These are phyloP conservation scores for Salvia splendens DNA, from an alignment of 257 asterid species.

Conservation along the genomic window DNA sequence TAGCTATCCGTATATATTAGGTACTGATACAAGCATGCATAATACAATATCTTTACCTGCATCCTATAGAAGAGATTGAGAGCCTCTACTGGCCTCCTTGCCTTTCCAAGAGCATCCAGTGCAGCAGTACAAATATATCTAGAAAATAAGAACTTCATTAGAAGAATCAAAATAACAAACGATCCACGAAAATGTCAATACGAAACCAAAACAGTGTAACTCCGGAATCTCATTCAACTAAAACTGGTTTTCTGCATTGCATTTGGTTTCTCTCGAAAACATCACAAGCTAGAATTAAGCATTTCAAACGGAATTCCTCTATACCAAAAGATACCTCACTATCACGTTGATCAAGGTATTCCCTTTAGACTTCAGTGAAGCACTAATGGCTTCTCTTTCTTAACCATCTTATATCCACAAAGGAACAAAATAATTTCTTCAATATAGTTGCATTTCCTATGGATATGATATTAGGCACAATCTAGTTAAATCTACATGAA, in stretches of 20 bases:
- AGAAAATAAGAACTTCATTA: constrained; percentile 25
- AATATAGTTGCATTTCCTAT: background rate
- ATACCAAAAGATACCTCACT: no score
- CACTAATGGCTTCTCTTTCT: no score
- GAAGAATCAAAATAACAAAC: constrained; percentile 14
- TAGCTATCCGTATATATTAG: constrained; percentile 8
- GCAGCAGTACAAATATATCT: constrained; percentile 84
- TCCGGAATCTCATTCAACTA: no score
- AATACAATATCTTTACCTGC: constrained; percentile 59
- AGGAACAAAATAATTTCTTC: background rate
- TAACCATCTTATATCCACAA: no score
- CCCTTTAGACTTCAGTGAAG: no score
- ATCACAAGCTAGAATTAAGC: no score
- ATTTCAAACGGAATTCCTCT: no score
- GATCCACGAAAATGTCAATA: background rate
- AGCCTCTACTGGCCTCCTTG: constrained; percentile 94
- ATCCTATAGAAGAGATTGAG: constrained; percentile 73
- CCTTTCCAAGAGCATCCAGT: constrained; percentile 82
- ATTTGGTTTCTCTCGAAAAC: no score
- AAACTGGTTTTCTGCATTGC: no score
- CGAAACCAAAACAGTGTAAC: no score
- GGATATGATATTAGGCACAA: background rate
- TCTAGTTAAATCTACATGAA: background rate
- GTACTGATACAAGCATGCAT: constrained; percentile 20
- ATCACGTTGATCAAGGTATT: no score